Evolutionary conservation across 441 rosid species (phyloP).

Genomic region (Bocquillonia castaneifolia): DNA sequence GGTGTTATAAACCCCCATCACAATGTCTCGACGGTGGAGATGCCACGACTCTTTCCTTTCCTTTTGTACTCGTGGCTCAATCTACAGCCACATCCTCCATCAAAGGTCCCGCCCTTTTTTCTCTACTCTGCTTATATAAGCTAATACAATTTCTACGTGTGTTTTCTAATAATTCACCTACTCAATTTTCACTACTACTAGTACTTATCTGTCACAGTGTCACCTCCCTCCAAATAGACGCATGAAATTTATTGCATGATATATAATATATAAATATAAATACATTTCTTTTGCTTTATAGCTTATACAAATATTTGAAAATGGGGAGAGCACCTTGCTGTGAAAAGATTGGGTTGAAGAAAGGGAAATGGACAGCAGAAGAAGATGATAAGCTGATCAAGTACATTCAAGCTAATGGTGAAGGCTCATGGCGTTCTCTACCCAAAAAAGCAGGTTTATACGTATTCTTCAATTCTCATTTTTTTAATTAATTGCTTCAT

Average conservation of each 20-base stretch:
- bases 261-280: too few species aligned
- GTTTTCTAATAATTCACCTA: too few species aligned
- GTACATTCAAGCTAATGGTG: slow-evolving; percentile 66
- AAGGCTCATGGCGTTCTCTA: slow-evolving; percentile 85
- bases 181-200: too few species aligned
- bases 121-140: background rate
- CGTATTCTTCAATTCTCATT: background rate
- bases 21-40: slow-evolving; percentile 46
- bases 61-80: slow-evolving; percentile 36
- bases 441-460: slow-evolving; percentile 78
- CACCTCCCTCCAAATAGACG: too few species aligned
- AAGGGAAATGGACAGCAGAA: slow-evolving; percentile 81
- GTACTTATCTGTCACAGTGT: too few species aligned
- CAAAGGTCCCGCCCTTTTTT: background rate
- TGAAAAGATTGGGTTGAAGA: slow-evolving; percentile 74
- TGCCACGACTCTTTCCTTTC: slow-evolving; percentile 55
- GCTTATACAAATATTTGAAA: background rate
- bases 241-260: too few species aligned
- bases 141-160: too few species aligned
- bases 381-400: slow-evolving; percentile 57
- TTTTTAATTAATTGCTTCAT: too few species aligned
- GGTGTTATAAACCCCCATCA: slow-evolving; percentile 36
- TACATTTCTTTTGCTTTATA: too few species aligned
- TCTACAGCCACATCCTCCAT: slow-evolving; percentile 29
- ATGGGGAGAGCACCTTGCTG: slow-evolving; percentile 97